Base-by-base conservation (phyloP, 768 basidiomycete species). In the Lenzites betulinus region DNA sequence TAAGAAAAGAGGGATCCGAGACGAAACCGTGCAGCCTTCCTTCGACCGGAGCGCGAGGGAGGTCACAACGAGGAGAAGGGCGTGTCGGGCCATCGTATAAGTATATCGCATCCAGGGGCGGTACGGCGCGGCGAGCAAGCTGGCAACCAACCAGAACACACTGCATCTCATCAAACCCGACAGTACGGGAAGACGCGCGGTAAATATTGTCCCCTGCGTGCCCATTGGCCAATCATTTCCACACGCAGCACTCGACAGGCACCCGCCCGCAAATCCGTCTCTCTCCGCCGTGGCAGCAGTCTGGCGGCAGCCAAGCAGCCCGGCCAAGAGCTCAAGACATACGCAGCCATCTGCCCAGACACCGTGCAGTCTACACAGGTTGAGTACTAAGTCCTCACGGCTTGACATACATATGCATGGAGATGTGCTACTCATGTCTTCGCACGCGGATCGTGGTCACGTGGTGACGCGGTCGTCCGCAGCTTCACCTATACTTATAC, bases 11-110 rank as follows among this genome's bases (percentile, higher is more conserved):
- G 42, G 44, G 35, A 54, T 39, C 54, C 56, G 52, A 63, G 55
- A 51, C 51, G 12, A 63, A 44, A 51, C 51, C 3, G 57, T 49
- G 61, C 51, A 43, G 61, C 61, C 61, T 54, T 57, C 56, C 56
- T 54, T 58, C 51, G 56, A 62, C 61, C 51, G 39, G 50, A 43
- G 54, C 33, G 60, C 54, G 55, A 51, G 49, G 36, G 57, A 59
- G 57, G 53, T 47, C 56, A 58, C 43, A 57, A 58, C 43, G 52
- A 47, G 18, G 55, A n/a, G 20, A 16, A 22, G 35, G 51, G 16
- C 30, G 9, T 22, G 22, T 8, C 20, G 22, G 13, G 18, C 20
- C 15, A 23, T 25, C 12, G 51, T 51, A 38, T 51, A 51, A n/a
- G n/a, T 51, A 35, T 39, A 51, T 23, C 22, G 22, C 22, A 3